Conservation (phyloP, 495 filamentous ascomycete species). For the Aspergillus bertholletiae region DNA sequence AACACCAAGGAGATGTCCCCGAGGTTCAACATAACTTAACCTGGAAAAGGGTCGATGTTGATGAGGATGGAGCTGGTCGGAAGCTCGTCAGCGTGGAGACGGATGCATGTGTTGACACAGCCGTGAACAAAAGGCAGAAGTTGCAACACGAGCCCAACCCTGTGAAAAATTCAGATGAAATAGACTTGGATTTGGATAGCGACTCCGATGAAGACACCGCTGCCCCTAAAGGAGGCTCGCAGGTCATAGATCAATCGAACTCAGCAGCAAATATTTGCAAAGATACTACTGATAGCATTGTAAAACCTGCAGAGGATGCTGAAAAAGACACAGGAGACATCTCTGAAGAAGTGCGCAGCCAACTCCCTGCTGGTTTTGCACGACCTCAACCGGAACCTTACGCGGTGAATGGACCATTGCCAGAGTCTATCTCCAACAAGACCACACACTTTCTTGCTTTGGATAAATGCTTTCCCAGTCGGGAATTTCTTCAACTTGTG, state of each 20-base stretch:
- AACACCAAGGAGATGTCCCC: conserved; percentile 2
- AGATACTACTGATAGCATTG: neutral
- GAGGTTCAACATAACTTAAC: conserved; percentile 21
- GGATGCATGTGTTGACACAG: conserved; percentile 1
- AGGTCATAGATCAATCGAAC: conserved; percentile 16
- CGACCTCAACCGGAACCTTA: conserved; percentile 30
- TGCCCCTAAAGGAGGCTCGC: neutral
- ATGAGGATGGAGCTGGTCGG: conserved; percentile 18
- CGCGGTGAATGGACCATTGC: conserved; percentile 40
- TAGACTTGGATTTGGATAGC: conserved; percentile 53
- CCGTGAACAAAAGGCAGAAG: conserved; percentile 24
- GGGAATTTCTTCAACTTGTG: conserved; percentile 78
- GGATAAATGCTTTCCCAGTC: conserved; percentile 71
- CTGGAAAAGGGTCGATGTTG: conserved; percentile 22
- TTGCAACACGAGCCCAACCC: conserved; percentile 5
- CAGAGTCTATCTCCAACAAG: conserved; percentile 61
- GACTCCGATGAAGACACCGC: conserved; percentile 26
- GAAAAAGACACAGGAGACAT: conserved; percentile 26
- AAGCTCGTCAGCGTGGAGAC: conserved; percentile 13
- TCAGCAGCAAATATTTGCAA: neutral
- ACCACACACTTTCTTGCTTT: conserved; percentile 83
- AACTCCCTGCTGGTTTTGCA: conserved; percentile 64
- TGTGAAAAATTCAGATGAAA: conserved; percentile 48
- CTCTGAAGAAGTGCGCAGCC: conserved; percentile 57
- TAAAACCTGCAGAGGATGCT: neutral